Base-by-base conservation (phyloP, 805 yeast genomes). In the Torulaspora indica region DNA sequence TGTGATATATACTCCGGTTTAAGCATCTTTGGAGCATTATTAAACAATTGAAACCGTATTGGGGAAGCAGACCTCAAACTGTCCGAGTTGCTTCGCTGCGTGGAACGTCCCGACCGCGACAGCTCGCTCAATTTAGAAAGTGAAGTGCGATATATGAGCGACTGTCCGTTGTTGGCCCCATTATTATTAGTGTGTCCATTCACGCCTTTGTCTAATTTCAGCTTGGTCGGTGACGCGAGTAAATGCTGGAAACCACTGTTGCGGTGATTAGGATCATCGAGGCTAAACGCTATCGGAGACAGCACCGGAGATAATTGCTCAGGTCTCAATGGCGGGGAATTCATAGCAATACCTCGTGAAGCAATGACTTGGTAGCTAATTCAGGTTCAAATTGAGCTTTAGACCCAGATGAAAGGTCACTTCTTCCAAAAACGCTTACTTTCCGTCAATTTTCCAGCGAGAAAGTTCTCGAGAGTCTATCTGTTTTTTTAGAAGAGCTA, bases 121-220 rank as follows among this genome's bases (percentile, higher is more conserved):
- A 47, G 30, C 35, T 60, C 62, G 39, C 55, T 58, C 32, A 63
- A 47, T 40, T 63, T 63, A 4, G 67, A 63, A 12, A 63, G 52
- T 3, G 67, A 63, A 3, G 67, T 63, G 25, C 64, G 47, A 32
- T 58, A 60, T 35, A 54, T 47, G n/a, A 49, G 41, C 8, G 58
- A 47, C 13, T 44, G 46, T 10, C 40, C 43, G 22, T 46, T 44
- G 10, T 41, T 9, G 23, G 40, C 35, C 5, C 43, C 43, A 24
- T 32, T 40, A 13, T 36, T 29, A 20, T 37, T 36, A n/a, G 18
- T 35, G 9, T 28, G 20, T 9, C 41, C 46, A 8, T 30, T 33
- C 18, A 40, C 37, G n/a, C 39, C 31, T 6, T 29, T 40, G 17
- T 59, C 63, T 24, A 63, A 40, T 24, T 57, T 57, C 40, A 60